Percentiles rank a stretch among this genome's conserved stretches.
Evolutionary conservation across 2,329 filamentous ascomycete species (phyloP).

Genomic region (Gaeumannomyces sp.): DNA sequence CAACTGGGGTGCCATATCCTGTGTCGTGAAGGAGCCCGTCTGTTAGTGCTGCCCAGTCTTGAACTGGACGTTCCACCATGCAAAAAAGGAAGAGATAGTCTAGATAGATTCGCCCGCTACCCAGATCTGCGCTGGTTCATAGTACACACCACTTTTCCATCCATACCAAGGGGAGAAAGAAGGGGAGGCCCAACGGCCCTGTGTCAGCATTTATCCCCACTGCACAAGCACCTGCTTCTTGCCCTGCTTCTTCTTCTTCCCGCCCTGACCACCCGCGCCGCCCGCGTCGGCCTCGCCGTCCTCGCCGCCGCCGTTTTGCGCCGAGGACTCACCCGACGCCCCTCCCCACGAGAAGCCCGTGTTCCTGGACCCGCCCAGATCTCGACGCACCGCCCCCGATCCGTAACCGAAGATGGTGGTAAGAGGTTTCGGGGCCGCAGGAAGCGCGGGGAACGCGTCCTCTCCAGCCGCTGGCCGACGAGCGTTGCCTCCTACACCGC

Average conservation of each 20-base stretch:
- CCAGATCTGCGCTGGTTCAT: neutral
- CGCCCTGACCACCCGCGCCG: conserved; percentile 33
- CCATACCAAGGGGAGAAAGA: neutral
- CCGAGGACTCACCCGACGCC: conserved; percentile 19
- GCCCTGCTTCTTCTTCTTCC: conserved; percentile 53
- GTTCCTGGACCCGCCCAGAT: conserved; percentile 37
- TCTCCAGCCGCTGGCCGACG: conserved; percentile 22
- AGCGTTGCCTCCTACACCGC: conserved; percentile 6
- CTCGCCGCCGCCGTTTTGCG: conserved; percentile 13
- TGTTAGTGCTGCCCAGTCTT: no score
- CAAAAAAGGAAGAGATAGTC: neutral
- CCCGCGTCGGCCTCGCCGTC: conserved; percentile 21
- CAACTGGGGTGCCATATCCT: no score
- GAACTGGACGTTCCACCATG: neutral
- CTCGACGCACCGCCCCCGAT: conserved; percentile 46
- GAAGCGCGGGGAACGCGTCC: conserved; percentile 78
- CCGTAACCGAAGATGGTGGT: conserved; percentile 60
- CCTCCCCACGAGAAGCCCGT: conserved; percentile 50
- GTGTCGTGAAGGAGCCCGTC: no score
- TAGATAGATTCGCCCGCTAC: neutral
- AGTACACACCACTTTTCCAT: neutral
- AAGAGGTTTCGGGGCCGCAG: conserved; percentile 64
- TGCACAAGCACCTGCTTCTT: conserved; percentile 57
- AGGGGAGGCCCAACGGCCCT: neutral
- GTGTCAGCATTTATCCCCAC: conserved; percentile 43